Evolutionary conservation across 495 filamentous ascomycete species (phyloP).

Genomic region (Amphirosellinia nigrospora): DNA sequence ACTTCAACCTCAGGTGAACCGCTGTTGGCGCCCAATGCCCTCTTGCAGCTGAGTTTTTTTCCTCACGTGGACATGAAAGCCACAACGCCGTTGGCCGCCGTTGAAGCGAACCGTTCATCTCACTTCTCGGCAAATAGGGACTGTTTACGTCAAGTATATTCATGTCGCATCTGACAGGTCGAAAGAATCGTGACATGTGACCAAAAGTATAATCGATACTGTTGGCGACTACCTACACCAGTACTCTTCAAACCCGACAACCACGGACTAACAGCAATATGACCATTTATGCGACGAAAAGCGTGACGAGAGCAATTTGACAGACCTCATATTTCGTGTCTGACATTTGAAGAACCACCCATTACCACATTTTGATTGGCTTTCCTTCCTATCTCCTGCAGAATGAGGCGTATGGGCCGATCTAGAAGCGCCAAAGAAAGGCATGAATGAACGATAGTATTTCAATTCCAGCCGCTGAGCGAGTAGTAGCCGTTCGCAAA

Average conservation of each 20-base stretch:
- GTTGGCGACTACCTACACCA: background rate
- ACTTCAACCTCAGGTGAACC: background rate
- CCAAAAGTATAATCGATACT: background rate
- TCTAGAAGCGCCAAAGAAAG: background rate
- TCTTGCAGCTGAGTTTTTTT: background rate
- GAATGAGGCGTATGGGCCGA: background rate
- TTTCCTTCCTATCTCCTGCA: background rate
- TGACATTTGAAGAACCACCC: background rate
- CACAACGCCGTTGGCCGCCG: background rate
- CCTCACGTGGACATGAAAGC: background rate
- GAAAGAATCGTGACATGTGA: background rate
- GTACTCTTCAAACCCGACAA: no score
- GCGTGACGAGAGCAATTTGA: background rate
- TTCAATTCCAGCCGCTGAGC: conserved; percentile 15
- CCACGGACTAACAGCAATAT: no score
- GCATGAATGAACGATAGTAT: background rate
- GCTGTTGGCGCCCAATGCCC: background rate
- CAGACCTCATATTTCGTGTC: background rate
- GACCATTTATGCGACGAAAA: background rate
- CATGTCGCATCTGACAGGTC: background rate
- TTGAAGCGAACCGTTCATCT: background rate
- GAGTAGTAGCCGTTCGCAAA: background rate
- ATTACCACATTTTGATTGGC: background rate
- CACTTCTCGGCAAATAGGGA: background rate
- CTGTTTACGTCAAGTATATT: background rate